phyloP scores from a whole-genome alignment of 768 basidiomycete genomes.

The Leccinum rimulosum region DNA sequence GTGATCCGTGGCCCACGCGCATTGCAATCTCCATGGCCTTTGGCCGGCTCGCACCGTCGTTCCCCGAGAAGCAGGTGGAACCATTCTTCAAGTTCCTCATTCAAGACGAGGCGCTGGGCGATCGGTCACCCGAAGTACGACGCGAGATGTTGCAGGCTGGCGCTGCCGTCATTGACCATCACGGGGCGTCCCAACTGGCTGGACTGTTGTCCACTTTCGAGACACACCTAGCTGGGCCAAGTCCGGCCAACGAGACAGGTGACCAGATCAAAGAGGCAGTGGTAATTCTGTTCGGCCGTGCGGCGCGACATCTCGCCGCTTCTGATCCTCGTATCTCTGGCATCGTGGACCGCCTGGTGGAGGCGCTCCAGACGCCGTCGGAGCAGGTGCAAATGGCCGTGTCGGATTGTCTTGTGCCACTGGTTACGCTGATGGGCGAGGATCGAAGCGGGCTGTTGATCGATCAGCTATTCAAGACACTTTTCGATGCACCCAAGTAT shows the following conservation, averaged over 20 bases:
- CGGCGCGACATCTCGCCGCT: constrained; percentile 82
- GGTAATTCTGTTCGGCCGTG: constrained; percentile 90
- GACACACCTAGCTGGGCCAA: constrained; percentile 55
- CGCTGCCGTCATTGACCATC: constrained; percentile 74
- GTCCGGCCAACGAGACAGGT: constrained; percentile 62
- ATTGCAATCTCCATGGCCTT: constrained; percentile 72
- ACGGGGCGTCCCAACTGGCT: constrained; percentile 70
- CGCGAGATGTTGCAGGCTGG: constrained; percentile 87
- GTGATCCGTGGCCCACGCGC: constrained; percentile 87
- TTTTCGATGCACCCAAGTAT: constrained; percentile 81
- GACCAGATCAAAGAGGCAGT: constrained; percentile 95
- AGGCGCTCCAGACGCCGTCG: constrained; percentile 88
- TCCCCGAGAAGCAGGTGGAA: constrained; percentile 58
- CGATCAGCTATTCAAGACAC: constrained; percentile 71
- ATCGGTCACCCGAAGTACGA: constrained; percentile 77
- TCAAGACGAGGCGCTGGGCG: constrained; percentile 83
- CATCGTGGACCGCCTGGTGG: constrained; percentile 83
- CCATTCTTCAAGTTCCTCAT: constrained; percentile 85
- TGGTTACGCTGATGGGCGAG: constrained; percentile 67
- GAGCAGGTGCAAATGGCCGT: constrained; percentile 97
- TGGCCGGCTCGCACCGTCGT: constrained; percentile 61
- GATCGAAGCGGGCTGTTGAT: constrained; percentile 51
- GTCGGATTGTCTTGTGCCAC: constrained; percentile 88
- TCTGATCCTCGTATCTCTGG: constrained; percentile 73
- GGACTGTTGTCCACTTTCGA: constrained; percentile 83